These are phyloP conservation scores for Knoxia roxburghii DNA, from an alignment of 257 asterid species.

Conservation along the genomic window DNA sequence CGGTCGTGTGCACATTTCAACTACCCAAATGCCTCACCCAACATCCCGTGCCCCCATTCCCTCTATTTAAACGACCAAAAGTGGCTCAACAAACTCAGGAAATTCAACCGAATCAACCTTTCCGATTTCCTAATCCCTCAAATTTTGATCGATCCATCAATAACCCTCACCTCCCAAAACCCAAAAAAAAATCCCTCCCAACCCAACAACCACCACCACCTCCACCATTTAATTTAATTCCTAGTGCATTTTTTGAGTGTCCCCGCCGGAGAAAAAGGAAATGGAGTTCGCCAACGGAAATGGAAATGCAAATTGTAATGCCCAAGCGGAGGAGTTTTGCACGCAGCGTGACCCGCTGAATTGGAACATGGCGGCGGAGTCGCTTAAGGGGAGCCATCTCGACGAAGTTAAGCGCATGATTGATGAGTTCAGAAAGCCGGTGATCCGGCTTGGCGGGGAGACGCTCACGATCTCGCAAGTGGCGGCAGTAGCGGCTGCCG, in stretches of 20 bases:
- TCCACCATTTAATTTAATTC: no score
- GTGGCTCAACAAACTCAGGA: slow-evolving; percentile 34
- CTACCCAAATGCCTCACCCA: slow-evolving; percentile 33
- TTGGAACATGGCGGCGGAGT: slow-evolving; percentile 37
- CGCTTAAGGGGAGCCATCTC: slow-evolving; percentile 34
- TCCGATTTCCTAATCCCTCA: slow-evolving; percentile 28
- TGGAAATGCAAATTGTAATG: not conserved
- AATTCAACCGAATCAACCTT: slow-evolving; percentile 26
- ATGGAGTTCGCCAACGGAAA: slow-evolving; percentile 4
- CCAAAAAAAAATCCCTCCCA: no score
- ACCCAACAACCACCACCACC: not conserved
- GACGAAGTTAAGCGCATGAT: slow-evolving; percentile 36
- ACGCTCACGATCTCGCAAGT: slow-evolving; percentile 34
- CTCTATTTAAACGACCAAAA: slow-evolving; percentile 32
- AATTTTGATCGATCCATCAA: not conserved
- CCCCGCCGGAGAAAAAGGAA: not conserved
- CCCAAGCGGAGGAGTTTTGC: slow-evolving; percentile 9
- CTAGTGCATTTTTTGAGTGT: not conserved
- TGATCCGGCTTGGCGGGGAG: slow-evolving; percentile 33
- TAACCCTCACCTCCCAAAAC: no score
- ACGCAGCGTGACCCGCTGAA: slow-evolving; percentile 27
- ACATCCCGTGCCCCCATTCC: slow-evolving; percentile 13
- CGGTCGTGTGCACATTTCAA: slow-evolving; percentile 28
- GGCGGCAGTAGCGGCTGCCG: slow-evolving; percentile 30
- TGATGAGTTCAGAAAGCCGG: slow-evolving; percentile 29